A percentile compares a stretch with the other conserved stretches of the same genome.
Evolutionary conservation across 495 filamentous ascomycete genomes (phyloP).

Genomic region (Podospora fimiseda): DNA sequence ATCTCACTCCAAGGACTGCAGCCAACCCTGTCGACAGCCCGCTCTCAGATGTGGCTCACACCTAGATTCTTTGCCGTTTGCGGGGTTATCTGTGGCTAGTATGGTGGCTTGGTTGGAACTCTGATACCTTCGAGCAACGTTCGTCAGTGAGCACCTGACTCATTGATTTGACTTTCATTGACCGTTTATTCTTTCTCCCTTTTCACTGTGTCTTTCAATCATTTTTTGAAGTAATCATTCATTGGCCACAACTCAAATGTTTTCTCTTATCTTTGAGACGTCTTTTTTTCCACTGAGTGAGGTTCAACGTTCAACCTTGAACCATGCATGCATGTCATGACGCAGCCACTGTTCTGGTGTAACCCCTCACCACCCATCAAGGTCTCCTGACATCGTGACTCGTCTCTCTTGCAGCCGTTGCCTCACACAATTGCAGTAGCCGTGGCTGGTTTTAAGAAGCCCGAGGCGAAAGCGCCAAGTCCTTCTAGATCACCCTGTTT

Average conservation of each 20-base stretch:
- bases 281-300: no score
- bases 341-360: constrained; percentile 9
- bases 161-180: not conserved
- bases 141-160: not conserved
- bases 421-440: no score
- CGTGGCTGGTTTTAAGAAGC: not conserved
- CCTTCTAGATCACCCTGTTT: no score
- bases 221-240: no score
- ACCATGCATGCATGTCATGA: constrained; percentile 6
- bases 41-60: not conserved
- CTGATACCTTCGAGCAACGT: not conserved
- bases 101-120: constrained; percentile 6
- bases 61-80: constrained; percentile 13
- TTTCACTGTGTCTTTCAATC: no score
- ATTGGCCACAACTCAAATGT: no score
- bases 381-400: constrained; percentile 12
- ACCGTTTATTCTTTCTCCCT: no score
- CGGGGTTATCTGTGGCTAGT: constrained; percentile 28
- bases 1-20: constrained; percentile 2
- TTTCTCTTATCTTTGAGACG: no score
- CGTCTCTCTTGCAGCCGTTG: not conserved
- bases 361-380: not conserved
- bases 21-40: not conserved
- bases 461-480: not conserved
- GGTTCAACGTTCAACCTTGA: not conserved